Conservation (phyloP, 1,284 basidiomycete genomes). For the Ceratobasidium sp. region DNA sequence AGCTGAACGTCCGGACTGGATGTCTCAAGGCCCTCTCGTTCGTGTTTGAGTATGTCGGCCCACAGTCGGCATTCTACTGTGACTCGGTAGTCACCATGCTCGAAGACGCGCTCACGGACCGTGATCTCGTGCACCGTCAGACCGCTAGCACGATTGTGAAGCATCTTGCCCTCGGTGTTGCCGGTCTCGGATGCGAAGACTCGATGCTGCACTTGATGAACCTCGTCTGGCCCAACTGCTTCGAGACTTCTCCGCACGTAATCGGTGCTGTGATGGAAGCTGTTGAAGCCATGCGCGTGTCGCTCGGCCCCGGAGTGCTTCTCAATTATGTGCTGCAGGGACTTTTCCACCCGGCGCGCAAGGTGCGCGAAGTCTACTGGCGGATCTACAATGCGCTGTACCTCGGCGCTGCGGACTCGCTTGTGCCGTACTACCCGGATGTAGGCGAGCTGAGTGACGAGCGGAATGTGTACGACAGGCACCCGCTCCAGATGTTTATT, state of each 20-base stretch:
- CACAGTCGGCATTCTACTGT: conserved; percentile 98
- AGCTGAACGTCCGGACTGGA: conserved; percentile 98
- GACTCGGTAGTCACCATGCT: conserved; percentile 98
- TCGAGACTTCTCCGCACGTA: conserved; percentile 98
- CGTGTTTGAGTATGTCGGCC: conserved; percentile 99
- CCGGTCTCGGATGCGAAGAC: conserved; percentile 97
- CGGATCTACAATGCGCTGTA: conserved; percentile 92
- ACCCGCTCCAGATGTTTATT: conserved; percentile 84
- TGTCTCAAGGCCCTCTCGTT: conserved; percentile 98
- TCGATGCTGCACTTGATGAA: conserved; percentile 98
- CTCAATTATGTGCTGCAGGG: conserved; percentile 93
- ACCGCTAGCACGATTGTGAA: conserved; percentile 99
- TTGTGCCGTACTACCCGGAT: conserved; percentile 96
- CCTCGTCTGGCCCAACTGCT: conserved; percentile 98
- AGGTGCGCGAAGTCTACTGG: conserved; percentile 95
- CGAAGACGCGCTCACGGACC: conserved; percentile 97
- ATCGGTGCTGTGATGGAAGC: conserved; percentile 98
- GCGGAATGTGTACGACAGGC: conserved; percentile 87
- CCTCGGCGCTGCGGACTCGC: conserved; percentile 86
- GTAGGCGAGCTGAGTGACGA: conserved; percentile 87
- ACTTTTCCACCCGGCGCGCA: conserved; percentile 93
- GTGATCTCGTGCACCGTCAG: conserved; percentile 97
- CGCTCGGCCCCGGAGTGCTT: conserved; percentile 92
- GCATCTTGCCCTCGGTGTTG: conserved; percentile 96
- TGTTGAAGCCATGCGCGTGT: conserved; percentile 95